Evolutionary conservation across 225 moss, liverwort and hornwort species (phyloP), one percentile per base, ranked within the genome.

Genomic region (Neckera pumila): DNA sequence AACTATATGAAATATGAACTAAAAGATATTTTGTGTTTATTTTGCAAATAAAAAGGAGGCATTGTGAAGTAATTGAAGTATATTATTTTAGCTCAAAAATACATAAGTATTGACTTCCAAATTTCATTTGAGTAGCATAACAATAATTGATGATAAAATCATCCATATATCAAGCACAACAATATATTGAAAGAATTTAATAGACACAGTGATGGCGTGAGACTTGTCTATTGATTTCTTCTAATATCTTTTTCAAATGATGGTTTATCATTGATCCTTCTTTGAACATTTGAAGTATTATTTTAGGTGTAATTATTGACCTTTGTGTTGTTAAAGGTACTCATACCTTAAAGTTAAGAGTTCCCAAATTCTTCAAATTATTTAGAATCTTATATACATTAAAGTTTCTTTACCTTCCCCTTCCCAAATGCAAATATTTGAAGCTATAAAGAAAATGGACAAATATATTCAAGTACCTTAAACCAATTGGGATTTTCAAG

Each of bases 401-500:
- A 10, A 38, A 23, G 57, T 14, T 61, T 69, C 0, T 31, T 31
- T 59, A 7, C 38, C 0, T 2, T 7, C 10, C 0, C 15, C 3
- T 40, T 7, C 1, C 6, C 4, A 38, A 26, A 57, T 38, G 17
- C 17, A 80, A 65, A 47, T 49, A 58, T 53, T 63, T 62, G 12
- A 38, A 58, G 43, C 6, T 61, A 25, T 42, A 26, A 71, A 87
- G 43, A 54, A 70, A 42, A 56, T 9, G 66, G 1, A n/a, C 26
- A 76, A 60, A 45, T 2, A 9, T 9, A 65, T 54, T 17, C 5
- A 1, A 64, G 21, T 90, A 94, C 94, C 91, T 91, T 90, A 70
- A 96, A 98, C 96, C 97, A 98, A 62, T 95, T 94, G 34, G 94
- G 90, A 54, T 96, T 96, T 66, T 98, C 92, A 30, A 66, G 92